Conservation (phyloP, 768 basidiomycete genomes). For the Tylopilus sp. region DNA sequence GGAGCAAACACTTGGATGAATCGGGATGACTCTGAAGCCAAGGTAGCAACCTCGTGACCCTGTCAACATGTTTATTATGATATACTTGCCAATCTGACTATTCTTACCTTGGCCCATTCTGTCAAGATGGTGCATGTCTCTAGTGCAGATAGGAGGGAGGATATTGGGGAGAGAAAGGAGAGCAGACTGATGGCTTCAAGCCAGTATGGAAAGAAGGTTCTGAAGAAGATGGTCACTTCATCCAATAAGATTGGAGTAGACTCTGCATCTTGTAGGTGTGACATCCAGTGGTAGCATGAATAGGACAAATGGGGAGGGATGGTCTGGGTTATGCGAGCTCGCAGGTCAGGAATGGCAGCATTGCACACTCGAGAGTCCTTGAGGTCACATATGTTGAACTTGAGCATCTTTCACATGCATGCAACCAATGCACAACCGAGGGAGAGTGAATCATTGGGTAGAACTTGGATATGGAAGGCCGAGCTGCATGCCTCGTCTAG, state of each 20-base stretch:
- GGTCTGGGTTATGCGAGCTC: neutral
- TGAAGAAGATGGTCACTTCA: constrained; percentile 1
- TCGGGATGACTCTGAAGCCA: neutral
- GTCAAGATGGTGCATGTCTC: neutral
- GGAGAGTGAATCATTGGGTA: neutral
- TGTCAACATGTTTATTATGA: neutral
- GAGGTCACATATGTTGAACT: neutral
- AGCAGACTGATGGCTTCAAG: neutral
- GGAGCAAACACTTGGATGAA: neutral
- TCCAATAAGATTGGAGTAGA: neutral
- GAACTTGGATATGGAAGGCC: neutral
- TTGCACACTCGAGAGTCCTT: neutral
- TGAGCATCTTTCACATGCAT: neutral
- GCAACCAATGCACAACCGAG: neutral
- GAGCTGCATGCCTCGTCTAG: neutral
- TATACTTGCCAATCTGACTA: neutral
- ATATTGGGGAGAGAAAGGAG: neutral
- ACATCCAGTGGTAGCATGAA: neutral
- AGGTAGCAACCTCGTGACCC: neutral
- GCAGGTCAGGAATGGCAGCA: neutral
- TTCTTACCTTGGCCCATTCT: neutral
- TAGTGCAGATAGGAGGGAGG: neutral
- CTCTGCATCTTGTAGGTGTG: neutral
- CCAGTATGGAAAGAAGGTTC: neutral
- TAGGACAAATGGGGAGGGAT: neutral